A percentile compares a stretch with the other conserved stretches of the same genome.
Conservation (phyloP, 257 asterid species). For the Cordia subcordata region DNA sequence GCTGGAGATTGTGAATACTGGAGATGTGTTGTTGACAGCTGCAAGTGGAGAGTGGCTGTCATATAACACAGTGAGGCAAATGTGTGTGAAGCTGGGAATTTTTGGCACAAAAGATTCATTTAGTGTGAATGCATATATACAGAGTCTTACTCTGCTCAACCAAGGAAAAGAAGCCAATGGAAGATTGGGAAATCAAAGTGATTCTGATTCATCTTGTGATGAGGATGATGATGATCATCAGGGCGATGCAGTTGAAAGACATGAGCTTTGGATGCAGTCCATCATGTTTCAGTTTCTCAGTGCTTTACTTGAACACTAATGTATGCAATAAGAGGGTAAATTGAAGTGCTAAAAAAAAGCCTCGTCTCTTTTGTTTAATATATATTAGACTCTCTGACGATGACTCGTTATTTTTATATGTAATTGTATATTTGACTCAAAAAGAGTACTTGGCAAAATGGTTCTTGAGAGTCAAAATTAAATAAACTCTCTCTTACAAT, state of each 20-base stretch:
- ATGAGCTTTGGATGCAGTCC: constrained; percentile 17
- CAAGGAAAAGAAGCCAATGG: constrained; percentile 20
- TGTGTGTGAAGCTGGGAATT: not conserved
- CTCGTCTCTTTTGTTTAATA: no score
- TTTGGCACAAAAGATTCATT: not conserved
- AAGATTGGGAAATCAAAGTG: not conserved
- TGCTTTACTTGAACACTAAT: constrained; percentile 6
- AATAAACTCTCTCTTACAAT: no score
- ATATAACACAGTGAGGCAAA: constrained; percentile 1
- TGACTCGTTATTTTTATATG: no score
- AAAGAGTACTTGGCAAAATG: no score
- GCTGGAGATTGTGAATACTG: not conserved
- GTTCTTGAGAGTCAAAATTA: no score
- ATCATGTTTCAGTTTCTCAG: constrained; percentile 16
- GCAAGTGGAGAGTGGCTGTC: not conserved
- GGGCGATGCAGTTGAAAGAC: constrained; percentile 1
- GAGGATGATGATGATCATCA: constrained; percentile 1
- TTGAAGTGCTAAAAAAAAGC: no score
- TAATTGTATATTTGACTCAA: no score
- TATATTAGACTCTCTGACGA: no score
- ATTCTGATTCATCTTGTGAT: constrained; percentile 4
- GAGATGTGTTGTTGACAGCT: constrained; percentile 6
- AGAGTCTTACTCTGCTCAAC: constrained; percentile 16
- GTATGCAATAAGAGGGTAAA: no score
- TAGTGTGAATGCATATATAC: constrained; percentile 2